Percentiles rank a stretch among this genome's conserved stretches.
These are phyloP conservation scores for Eragrostis nindensis DNA, from an alignment of 176 grass and related monocot species.

Conservation along the genomic window DNA sequence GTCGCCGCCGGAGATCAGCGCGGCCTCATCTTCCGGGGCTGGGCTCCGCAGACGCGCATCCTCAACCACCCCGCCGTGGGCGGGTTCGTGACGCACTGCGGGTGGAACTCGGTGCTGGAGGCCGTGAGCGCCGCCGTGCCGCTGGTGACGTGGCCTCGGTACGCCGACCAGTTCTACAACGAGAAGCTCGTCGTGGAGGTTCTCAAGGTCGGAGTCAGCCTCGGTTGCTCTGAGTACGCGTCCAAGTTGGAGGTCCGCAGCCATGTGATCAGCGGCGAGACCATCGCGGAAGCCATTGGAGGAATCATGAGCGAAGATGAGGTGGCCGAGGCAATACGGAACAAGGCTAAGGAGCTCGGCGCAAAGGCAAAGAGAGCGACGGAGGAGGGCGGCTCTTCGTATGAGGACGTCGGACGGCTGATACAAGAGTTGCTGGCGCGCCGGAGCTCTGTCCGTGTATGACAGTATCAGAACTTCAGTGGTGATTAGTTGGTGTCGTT, in stretches of 20 bases:
- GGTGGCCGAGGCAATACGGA: not conserved
- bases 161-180: slow-evolving; percentile 56
- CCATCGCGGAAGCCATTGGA: slow-evolving; percentile 22
- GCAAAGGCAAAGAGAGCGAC: slow-evolving; percentile 21
- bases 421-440: slow-evolving; percentile 30
- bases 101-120: slow-evolving; percentile 54
- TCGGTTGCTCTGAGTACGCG: slow-evolving; percentile 10
- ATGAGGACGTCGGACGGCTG: slow-evolving; percentile 10
- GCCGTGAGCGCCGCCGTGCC: slow-evolving; percentile 41
- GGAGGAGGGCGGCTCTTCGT: slow-evolving; percentile 46
- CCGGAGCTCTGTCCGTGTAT: not conserved
- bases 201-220: slow-evolving; percentile 21
- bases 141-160: slow-evolving; percentile 48
- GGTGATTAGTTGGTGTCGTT: not conserved
- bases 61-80: slow-evolving; percentile 30
- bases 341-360: slow-evolving; percentile 14
- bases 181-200: slow-evolving; percentile 51
- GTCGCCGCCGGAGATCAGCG: not conserved
- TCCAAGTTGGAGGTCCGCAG: slow-evolving; percentile 9
- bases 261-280: slow-evolving; percentile 16
- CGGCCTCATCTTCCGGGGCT: slow-evolving; percentile 41
- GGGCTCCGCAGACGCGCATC: slow-evolving; percentile 46
- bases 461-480: not conserved
- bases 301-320: slow-evolving; percentile 16
- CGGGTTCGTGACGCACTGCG: slow-evolving; percentile 53